Percentiles rank a stretch among this genome's conserved stretches.
phyloP scores from a whole-genome alignment of 805 yeast species.

The Kuraishia ogatae region DNA sequence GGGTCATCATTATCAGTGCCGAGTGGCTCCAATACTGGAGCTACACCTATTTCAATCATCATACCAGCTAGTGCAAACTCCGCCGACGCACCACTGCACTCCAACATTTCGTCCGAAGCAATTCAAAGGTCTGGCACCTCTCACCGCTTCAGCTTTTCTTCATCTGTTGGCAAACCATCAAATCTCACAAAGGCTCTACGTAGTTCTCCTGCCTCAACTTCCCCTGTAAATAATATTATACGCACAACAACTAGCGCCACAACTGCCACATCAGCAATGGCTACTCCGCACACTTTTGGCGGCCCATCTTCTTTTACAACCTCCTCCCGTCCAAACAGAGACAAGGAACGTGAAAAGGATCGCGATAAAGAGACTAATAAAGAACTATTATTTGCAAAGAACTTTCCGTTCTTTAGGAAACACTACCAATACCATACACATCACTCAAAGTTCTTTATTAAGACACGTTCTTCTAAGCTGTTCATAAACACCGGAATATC shows the following conservation, averaged over 20 bases:
- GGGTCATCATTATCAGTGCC: background rate
- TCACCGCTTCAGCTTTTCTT: background rate
- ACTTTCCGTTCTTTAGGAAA: conserved; percentile 76
- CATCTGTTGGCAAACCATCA: background rate
- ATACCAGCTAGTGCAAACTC: conserved; percentile 6
- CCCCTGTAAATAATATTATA: conserved; percentile 2
- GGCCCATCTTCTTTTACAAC: background rate
- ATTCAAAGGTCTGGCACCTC: background rate
- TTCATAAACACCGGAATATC: conserved; percentile 53
- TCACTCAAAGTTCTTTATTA: conserved; percentile 34
- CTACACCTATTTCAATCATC: background rate
- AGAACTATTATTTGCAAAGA: conserved; percentile 64
- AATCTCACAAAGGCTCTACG: conserved; percentile 4
- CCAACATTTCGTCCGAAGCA: background rate
- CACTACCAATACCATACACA: conserved; percentile 46
- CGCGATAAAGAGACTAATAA: conserved; percentile 21
- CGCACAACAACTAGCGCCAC: background rate
- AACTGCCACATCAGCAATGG: background rate
- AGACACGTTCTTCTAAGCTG: conserved; percentile 30
- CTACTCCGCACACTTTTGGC: background rate
- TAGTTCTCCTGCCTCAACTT: background rate
- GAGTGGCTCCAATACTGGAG: background rate
- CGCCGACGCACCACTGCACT: background rate
- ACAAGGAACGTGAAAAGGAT: background rate
- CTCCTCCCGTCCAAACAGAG: background rate